Percentiles rank a stretch among this genome's conserved stretches.
Conservation (phyloP, 2,329 filamentous ascomycete species). For the Orbilia javanica region DNA sequence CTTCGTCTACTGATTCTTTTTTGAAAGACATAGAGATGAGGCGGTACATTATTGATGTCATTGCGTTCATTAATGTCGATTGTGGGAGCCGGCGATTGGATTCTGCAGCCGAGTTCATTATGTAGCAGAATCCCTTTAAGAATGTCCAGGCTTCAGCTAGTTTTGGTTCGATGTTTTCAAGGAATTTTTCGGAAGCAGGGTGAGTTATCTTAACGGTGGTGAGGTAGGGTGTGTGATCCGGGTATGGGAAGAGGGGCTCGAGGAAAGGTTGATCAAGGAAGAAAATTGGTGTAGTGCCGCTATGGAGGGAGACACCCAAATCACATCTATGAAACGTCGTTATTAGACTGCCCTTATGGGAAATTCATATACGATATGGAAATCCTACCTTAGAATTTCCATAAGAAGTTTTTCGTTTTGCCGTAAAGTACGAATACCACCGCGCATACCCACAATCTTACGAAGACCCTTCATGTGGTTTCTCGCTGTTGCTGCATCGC, state of each 20-base stretch:
- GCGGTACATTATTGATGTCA: conserved; percentile 66
- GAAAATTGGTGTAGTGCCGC: conserved; percentile 61
- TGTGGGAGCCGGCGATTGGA: conserved; percentile 59
- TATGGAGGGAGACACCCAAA: conserved; percentile 62
- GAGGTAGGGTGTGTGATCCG: conserved; percentile 57
- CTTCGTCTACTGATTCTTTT: conserved; percentile 63
- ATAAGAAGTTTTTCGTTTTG: conserved; percentile 64
- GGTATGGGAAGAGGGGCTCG: conserved; percentile 61
- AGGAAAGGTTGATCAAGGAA: conserved; percentile 59
- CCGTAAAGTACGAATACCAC: conserved; percentile 63
- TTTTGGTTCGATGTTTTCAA: conserved; percentile 58
- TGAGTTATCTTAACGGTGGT: neutral
- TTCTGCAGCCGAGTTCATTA: conserved; percentile 62
- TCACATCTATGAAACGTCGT: conserved; percentile 60
- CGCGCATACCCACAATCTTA: conserved; percentile 65
- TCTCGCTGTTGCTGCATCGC: conserved; percentile 62
- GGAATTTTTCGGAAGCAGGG: conserved; percentile 25
- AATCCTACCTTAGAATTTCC: conserved; percentile 63
- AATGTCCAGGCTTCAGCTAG: conserved; percentile 61
- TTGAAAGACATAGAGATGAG: conserved; percentile 64
- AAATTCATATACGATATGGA: neutral
- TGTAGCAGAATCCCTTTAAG: conserved; percentile 61
- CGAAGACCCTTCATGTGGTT: conserved; percentile 65
- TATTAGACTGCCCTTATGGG: neutral
- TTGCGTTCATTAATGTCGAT: conserved; percentile 62